Percentiles rank a stretch among this genome's conserved stretches.
Conservation (phyloP, 23 red algal genomes). For the Gracilaria gracilis region DNA sequence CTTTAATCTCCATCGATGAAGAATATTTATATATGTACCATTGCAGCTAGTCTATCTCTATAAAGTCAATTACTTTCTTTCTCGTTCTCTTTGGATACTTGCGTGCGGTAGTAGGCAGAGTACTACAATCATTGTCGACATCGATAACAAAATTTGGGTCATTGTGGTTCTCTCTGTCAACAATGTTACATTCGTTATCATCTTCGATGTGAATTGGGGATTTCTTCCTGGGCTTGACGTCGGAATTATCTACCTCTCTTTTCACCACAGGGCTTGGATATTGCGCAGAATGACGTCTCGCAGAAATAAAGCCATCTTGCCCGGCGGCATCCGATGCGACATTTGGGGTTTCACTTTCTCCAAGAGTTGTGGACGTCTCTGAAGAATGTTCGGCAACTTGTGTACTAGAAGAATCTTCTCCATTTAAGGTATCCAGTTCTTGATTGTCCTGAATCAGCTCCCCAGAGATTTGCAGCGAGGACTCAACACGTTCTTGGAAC, state of each 20-base stretch:
- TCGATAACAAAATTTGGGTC: constrained; percentile 32
- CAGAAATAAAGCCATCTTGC: neutral
- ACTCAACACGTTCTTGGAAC: constrained; percentile 24
- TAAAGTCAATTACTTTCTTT: constrained; percentile 27
- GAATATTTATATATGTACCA: neutral
- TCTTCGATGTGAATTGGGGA: neutral
- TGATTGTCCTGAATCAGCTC: neutral
- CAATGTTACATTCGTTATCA: neutral
- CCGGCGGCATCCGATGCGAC: neutral
- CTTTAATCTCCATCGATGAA: too few relatives aligned
- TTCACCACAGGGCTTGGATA: neutral
- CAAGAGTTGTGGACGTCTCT: neutral
- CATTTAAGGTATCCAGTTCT: neutral
- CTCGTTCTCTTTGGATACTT: constrained; percentile 23
- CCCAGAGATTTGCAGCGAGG: neutral
- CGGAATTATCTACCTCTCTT: neutral
- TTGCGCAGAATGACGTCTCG: neutral
- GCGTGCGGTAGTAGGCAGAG: neutral
- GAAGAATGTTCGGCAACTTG: neutral
- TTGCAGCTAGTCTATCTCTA: constrained; percentile 13
- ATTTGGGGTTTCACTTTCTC: neutral
- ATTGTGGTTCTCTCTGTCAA: constrained; percentile 7
- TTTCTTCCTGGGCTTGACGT: neutral
- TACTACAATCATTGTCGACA: neutral
- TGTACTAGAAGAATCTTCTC: neutral